phyloP scores from a whole-genome alignment of 192 early-diverging fungal genomes.

The Tieghemiomyces parasiticus region DNA sequence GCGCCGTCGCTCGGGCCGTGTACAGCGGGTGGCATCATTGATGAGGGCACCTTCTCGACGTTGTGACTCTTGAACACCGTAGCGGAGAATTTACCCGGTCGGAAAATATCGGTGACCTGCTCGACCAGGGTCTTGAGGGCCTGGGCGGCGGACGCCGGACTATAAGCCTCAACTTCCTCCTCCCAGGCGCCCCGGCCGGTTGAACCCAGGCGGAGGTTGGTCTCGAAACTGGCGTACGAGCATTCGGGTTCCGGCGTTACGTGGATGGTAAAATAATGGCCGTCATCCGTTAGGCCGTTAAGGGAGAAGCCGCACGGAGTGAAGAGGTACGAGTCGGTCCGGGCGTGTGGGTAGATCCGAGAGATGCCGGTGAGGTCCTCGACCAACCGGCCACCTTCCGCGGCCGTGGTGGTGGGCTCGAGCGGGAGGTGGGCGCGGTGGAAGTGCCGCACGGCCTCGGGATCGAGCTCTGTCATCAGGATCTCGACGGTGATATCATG shows the following conservation, averaged over 20 bases:
- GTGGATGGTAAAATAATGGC: constrained; percentile 93
- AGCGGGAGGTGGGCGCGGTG: constrained; percentile 35
- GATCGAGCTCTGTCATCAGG: constrained; percentile 84
- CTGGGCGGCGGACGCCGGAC: constrained; percentile 19
- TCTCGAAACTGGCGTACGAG: constrained; percentile 99
- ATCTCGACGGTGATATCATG: constrained; percentile 74
- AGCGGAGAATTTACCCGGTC: constrained; percentile 60
- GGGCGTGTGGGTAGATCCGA: constrained; percentile 62
- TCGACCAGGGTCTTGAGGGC: constrained; percentile 52
- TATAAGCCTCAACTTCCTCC: no score
- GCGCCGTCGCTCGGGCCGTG: neutral
- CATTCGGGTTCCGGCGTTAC: constrained; percentile 95
- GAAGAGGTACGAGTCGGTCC: constrained; percentile 82
- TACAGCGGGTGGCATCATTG: no score
- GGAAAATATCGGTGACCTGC: constrained; percentile 70
- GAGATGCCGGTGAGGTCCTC: constrained; percentile 67
- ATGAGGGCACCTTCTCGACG: no score
- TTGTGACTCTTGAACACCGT: constrained; percentile 54
- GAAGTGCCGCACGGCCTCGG: constrained; percentile 65
- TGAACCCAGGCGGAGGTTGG: constrained; percentile 59
- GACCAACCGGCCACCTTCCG: constrained; percentile 43
- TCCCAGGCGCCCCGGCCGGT: no score
- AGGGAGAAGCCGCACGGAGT: constrained; percentile 94
- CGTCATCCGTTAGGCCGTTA: constrained; percentile 62
- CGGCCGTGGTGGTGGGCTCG: constrained; percentile 32